These are phyloP conservation scores for Obba rivulosa DNA, from an alignment of 768 basidiomycete species.

Conservation along the genomic window DNA sequence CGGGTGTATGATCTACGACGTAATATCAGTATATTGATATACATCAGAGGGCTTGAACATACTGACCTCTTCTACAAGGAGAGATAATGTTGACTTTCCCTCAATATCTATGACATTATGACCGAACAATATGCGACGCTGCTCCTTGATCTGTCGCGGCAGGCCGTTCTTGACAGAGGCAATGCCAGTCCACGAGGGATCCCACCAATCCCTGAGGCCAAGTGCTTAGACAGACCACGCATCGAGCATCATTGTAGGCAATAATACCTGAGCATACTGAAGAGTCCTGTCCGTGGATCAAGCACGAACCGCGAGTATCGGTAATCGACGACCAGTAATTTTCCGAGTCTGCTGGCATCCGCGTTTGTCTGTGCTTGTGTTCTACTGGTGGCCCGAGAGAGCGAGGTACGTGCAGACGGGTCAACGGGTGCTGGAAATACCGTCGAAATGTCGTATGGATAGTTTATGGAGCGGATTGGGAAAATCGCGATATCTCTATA, in stretches of 20 bases:
- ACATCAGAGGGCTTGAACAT: background rate
- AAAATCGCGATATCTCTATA: constrained; percentile 79
- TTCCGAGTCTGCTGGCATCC: constrained; percentile 34
- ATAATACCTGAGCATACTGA: constrained; percentile 71
- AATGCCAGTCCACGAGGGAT: constrained; percentile 65
- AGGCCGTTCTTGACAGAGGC: constrained; percentile 63
- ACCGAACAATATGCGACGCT: constrained; percentile 75
- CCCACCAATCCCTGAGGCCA: constrained; percentile 80
- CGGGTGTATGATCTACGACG: constrained; percentile 80
- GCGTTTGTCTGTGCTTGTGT: constrained; percentile 17
- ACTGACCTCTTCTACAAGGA: constrained; percentile 85
- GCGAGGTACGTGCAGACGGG: constrained; percentile 9
- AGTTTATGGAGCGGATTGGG: constrained; percentile 59
- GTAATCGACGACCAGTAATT: constrained; percentile 76
- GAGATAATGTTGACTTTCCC: constrained; percentile 69
- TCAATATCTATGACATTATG: constrained; percentile 86
- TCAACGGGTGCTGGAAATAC: constrained; percentile 52
- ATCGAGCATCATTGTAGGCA: background rate
- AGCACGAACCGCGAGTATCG: constrained; percentile 89
- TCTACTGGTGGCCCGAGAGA: constrained; percentile 7
- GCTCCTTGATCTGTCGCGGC: constrained; percentile 43
- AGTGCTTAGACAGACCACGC: background rate
- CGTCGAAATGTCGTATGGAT: constrained; percentile 75
- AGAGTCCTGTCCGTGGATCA: constrained; percentile 79
- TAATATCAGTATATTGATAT: background rate